Base-by-base conservation (phyloP, 1,284 basidiomycete species). In the Ceratobasidium sp. region DNA sequence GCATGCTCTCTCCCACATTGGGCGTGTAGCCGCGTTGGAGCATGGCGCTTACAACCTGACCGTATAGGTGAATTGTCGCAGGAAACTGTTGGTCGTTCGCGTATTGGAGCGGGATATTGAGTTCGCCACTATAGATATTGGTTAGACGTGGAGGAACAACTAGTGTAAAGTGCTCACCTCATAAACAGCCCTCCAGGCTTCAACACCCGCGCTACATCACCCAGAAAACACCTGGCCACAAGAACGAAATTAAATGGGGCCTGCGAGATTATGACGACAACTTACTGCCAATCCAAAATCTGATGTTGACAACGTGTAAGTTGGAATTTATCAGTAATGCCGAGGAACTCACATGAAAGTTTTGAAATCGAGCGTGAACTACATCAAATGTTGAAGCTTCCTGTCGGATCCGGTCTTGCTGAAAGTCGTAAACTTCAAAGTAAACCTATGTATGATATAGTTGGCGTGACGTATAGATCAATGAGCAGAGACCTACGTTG, bases 311-410 rank as follows among this genome's bases (percentile, higher is more conserved):
- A 49, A 63, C 39, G 71, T 53, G 49, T 53, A 41, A 63, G 49
- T 22, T 51, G 59, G 34, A 53, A 43, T 49, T 39, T 19, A 24
- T 49, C 27, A n/a, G 22, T 41, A 43, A 22, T 53, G 49, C 41
- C 37, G 61, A 49, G 14, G 24, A 19, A 63, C 71, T 74, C 24
- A 74, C 71, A 53, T 74, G 71, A 24, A 63, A 62, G 39, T 64
- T 74, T 54, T 74, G 71, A 56, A 74, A 74, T 29, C 71, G 71
- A 34, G 71, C 59, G 27, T 74, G 71, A 29, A 74, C 56, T 7
- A 74, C 41, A n/a, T 74, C 71, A 14, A 54, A 59, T 2, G 34
- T 46, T 31, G 59, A 22, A 6, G 13, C n/a, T 1, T 1, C 61
- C 8, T 74, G 59, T 43, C 48, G 31, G 11, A 74, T 54, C 8